Percentiles rank a stretch among this genome's conserved stretches.
Conservation (phyloP, 2,329 filamentous ascomycete species). For the Biscogniauxia sp. region DNA sequence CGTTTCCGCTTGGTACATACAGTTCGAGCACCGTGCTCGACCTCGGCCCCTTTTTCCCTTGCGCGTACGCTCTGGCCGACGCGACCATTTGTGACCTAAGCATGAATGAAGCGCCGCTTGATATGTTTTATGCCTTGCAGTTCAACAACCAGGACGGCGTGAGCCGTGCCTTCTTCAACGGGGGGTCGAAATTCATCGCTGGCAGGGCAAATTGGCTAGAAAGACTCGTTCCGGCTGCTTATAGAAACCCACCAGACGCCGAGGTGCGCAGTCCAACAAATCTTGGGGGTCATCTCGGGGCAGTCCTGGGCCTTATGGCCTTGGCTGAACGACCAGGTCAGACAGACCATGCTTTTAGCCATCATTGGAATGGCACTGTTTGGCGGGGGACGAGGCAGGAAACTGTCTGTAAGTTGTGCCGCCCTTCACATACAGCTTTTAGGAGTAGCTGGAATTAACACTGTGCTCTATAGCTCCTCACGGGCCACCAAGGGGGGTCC, state of each 20-base stretch:
- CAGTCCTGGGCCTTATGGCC: slow-evolving; percentile 20
- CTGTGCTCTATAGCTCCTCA: background rate
- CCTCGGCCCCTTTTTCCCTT: slow-evolving; percentile 16
- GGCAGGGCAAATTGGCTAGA: slow-evolving; percentile 19
- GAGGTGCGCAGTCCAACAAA: slow-evolving; percentile 3
- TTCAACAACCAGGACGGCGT: slow-evolving; percentile 3
- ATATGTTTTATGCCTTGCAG: slow-evolving; percentile 5
- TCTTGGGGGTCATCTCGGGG: slow-evolving; percentile 12
- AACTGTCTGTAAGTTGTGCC: slow-evolving; percentile 1
- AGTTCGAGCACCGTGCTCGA: slow-evolving; percentile 15
- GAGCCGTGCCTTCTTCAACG: slow-evolving; percentile 5
- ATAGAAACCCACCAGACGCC: slow-evolving; percentile 3
- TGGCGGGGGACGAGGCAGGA: slow-evolving; percentile 2
- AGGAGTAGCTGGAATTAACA: slow-evolving; percentile 3
- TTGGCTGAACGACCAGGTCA: slow-evolving; percentile 7
- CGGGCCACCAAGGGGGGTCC: slow-evolving; percentile 10
- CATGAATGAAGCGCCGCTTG: background rate
- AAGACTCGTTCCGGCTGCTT: slow-evolving; percentile 12
- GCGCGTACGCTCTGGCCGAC: slow-evolving; percentile 12
- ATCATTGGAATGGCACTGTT: slow-evolving; percentile 3
- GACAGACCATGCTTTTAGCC: slow-evolving; percentile 13
- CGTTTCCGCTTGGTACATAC: slow-evolving; percentile 5
- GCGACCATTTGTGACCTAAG: background rate
- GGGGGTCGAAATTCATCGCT: slow-evolving; percentile 4
- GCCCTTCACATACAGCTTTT: background rate